Conservation (phyloP, 176 grass and related monocot species). For the Elaeis guineensis region DNA sequence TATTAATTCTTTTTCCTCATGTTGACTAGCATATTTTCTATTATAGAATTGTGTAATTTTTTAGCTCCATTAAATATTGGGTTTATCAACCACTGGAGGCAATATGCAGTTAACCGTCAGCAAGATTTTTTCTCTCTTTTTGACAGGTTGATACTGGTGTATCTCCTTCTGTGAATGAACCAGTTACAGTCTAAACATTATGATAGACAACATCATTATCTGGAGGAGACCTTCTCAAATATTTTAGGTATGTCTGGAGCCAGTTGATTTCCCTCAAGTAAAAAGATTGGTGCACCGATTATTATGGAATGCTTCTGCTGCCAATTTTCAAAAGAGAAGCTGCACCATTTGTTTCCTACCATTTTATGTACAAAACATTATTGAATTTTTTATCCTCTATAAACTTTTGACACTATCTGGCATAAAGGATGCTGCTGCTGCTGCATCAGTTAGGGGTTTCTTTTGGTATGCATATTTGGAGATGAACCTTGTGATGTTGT, state of each 20-base stretch:
- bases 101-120: conserved; percentile 3
- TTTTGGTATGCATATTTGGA: too few relatives aligned
- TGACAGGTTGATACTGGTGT: conserved; percentile 54
- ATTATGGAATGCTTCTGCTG: too few relatives aligned
- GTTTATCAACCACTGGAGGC: background rate
- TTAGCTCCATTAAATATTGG: background rate
- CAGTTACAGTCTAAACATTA: conserved; percentile 54
- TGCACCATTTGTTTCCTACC: too few relatives aligned
- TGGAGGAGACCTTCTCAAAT: conserved; percentile 37
- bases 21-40: background rate
- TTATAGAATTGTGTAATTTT: background rate
- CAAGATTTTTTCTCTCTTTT: conserved; percentile 16
- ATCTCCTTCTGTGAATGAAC: conserved; percentile 74
- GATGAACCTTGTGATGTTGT: too few relatives aligned
- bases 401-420: too few relatives aligned
- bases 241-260: conserved; percentile 30
- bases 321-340: too few relatives aligned
- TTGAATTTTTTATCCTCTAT: too few relatives aligned
- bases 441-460: too few relatives aligned
- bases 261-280: conserved; percentile 13
- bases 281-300: too few relatives aligned
- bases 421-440: too few relatives aligned
- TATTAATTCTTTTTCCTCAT: background rate
- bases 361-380: too few relatives aligned
- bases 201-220: conserved; percentile 19